Percentiles rank a stretch among this genome's conserved stretches.
Conservation (phyloP, 2,329 filamentous ascomycete species). For the Colletotrichum sp. region DNA sequence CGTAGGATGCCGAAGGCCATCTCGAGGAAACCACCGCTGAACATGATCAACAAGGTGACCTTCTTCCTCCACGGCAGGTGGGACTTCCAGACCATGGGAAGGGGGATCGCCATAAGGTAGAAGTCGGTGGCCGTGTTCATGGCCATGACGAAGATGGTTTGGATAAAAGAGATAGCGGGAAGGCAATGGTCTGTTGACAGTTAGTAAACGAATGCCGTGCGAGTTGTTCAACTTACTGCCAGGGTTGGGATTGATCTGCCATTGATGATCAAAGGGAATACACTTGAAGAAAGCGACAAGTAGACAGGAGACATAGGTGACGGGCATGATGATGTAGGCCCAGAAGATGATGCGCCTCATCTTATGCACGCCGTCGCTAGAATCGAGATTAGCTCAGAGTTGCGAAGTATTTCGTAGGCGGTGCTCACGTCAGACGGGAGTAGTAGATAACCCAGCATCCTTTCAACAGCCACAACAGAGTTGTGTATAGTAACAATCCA, state of each 20-base stretch:
- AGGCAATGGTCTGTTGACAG: background rate
- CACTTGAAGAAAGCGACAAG: conserved; percentile 50
- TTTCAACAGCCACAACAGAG: conserved; percentile 58
- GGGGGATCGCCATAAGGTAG: conserved; percentile 5
- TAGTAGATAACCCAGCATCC: conserved; percentile 58
- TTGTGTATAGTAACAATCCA: conserved; percentile 55
- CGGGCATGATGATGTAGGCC: conserved; percentile 2
- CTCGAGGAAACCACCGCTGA: conserved; percentile 15
- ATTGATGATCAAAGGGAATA: conserved; percentile 45
- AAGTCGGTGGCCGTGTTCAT: conserved; percentile 15
- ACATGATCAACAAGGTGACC: conserved; percentile 8
- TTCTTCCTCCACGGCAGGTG: conserved; percentile 12
- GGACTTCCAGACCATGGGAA: conserved; percentile 15
- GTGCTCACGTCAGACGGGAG: conserved; percentile 48
- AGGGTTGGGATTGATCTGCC: conserved; percentile 50
- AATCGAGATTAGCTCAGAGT: background rate
- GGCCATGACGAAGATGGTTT: conserved; percentile 11
- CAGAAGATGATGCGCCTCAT: conserved; percentile 7
- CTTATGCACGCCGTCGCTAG: conserved; percentile 1
- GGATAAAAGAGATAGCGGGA: background rate
- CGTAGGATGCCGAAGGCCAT: conserved; percentile 14
- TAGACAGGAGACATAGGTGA: background rate
- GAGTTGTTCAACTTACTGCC: background rate
- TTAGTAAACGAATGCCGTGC: background rate
- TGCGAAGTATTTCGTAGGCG: background rate